Evolutionary conservation across 768 basidiomycete genomes (phyloP), one percentile per base, ranked within the genome.

Genomic region (Xerocomellus intermedius): DNA sequence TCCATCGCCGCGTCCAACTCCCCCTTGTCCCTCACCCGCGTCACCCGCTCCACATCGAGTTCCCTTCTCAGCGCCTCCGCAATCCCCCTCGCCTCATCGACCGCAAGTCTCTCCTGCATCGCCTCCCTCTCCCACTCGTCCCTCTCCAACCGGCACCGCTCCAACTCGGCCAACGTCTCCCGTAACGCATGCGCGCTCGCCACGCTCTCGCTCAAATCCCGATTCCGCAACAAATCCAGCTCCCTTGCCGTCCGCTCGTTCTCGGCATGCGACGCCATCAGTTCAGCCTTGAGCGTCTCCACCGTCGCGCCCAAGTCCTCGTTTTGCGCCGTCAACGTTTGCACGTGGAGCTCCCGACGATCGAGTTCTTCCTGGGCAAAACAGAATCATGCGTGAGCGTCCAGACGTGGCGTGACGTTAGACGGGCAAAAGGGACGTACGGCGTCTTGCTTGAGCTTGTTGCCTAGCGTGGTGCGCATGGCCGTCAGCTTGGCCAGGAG

Each of bases 371-470:
- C 97, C 96, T 99, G 77, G 52, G 62, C 65, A 62, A 7, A 19
- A 32, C 36, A 10, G 8, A 35, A 21, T 28, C 12, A n/a, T 19
- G 36, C 13, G 44, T 41, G 26, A 32, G 52, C 24, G 37, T 21
- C 36, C 7, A 12, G n/a, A 13, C 13, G 16, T 21, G 35, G 33
- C 32, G 7, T 38, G 37, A 7, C 17, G 39, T 32, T 10, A 3
- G 6, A 43, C 22, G 50, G 16, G 30, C 30, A 45, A 32, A 42
- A 12, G 36, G 36, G 24, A 81, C 86, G 62, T 76, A 98, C 97
- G 64, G 97, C 97, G 73, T 98, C 97, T 70, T 96, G 92, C 71
- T 90, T 86, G 52, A 98, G 79, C 72, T 98, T 98, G 68, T 92
- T 95, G 32, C 95, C 94, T 48, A 98, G 77, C 21, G 91, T 90